A percentile compares a stretch with the other conserved stretches of the same genome.
Evolutionary conservation across 1,139 yeast species (phyloP).

Genomic region (Suhomyces maxii): DNA sequence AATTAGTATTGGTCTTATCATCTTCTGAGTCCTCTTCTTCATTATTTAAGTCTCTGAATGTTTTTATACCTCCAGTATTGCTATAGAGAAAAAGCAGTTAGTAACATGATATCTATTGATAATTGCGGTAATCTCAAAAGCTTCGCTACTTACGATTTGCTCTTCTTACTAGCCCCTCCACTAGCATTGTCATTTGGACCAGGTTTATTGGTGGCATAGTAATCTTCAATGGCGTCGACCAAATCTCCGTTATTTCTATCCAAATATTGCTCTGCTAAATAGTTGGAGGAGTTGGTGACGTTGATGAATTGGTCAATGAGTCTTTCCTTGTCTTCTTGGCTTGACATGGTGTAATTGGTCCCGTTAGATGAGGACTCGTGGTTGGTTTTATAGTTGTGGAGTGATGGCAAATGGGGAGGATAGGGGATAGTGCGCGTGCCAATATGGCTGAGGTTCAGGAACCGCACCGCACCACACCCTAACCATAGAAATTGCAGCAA

Average conservation of each 20-base stretch:
- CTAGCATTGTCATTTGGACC: neutral
- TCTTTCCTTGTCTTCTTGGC: slow-evolving; percentile 19
- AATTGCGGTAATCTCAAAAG: too few relatives aligned
- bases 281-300: slow-evolving; percentile 38
- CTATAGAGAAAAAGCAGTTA: slow-evolving; percentile 2
- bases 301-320: slow-evolving; percentile 54
- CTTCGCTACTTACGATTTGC: slow-evolving; percentile 6
- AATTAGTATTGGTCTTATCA: slow-evolving; percentile 66
- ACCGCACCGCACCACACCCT: neutral
- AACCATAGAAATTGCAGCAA: too few relatives aligned
- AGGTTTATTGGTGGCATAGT: slow-evolving; percentile 26
- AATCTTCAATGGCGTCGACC: slow-evolving; percentile 46
- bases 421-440: slow-evolving; percentile 3
- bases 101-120: slow-evolving; percentile 1
- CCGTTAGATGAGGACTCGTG: neutral
- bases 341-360: slow-evolving; percentile 19
- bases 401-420: slow-evolving; percentile 12
- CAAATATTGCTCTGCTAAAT: slow-evolving; percentile 47
- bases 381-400: neutral
- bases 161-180: slow-evolving; percentile 4
- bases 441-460: neutral
- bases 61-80: slow-evolving; percentile 29
- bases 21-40: slow-evolving; percentile 54
- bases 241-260: slow-evolving; percentile 39
- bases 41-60: slow-evolving; percentile 53